Conservation (phyloP, 805 yeast species). For the Kluyveromyces aestuarii region DNA sequence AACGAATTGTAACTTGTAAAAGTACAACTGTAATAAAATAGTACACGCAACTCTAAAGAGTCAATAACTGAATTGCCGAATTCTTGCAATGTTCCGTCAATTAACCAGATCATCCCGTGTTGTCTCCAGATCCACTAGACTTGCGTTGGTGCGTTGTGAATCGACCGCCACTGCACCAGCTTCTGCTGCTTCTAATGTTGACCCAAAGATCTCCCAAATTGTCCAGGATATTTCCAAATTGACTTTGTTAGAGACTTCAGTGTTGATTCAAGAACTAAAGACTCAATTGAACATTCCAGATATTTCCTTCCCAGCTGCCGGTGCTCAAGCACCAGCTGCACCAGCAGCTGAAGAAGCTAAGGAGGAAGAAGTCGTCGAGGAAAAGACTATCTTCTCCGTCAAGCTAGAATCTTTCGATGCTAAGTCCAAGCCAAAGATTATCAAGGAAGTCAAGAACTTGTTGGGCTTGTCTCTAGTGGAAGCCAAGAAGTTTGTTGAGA, state of each 20-base stretch:
- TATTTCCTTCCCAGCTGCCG: slow-evolving; percentile 73
- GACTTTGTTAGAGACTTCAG: slow-evolving; percentile 89
- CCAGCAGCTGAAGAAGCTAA: slow-evolving; percentile 69
- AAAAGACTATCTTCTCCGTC: slow-evolving; percentile 84
- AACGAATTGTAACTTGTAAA: no score
- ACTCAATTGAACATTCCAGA: slow-evolving; percentile 87
- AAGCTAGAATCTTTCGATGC: slow-evolving; percentile 93
- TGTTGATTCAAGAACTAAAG: slow-evolving; percentile 71
- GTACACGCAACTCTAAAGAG: neutral
- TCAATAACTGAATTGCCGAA: neutral
- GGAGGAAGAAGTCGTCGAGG: slow-evolving; percentile 71
- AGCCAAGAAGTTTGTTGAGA: slow-evolving; percentile 94
- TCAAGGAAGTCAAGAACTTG: slow-evolving; percentile 89
- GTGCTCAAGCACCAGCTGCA: slow-evolving; percentile 52
- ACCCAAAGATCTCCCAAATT: slow-evolving; percentile 78
- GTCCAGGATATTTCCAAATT: slow-evolving; percentile 87
- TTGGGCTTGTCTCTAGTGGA: slow-evolving; percentile 91
- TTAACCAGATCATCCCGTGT: slow-evolving; percentile 1
- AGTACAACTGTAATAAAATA: neutral
- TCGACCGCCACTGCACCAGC: slow-evolving; percentile 49
- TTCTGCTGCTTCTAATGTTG: slow-evolving; percentile 45
- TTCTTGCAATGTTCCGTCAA: slow-evolving; percentile 3
- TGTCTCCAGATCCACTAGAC: slow-evolving; percentile 2
- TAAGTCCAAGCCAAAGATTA: slow-evolving; percentile 92
- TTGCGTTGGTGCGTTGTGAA: slow-evolving; percentile 36